A percentile compares a stretch with the other conserved stretches of the same genome.
Conservation (phyloP, 768 basidiomycete species). For the Boletus rex-veris region DNA sequence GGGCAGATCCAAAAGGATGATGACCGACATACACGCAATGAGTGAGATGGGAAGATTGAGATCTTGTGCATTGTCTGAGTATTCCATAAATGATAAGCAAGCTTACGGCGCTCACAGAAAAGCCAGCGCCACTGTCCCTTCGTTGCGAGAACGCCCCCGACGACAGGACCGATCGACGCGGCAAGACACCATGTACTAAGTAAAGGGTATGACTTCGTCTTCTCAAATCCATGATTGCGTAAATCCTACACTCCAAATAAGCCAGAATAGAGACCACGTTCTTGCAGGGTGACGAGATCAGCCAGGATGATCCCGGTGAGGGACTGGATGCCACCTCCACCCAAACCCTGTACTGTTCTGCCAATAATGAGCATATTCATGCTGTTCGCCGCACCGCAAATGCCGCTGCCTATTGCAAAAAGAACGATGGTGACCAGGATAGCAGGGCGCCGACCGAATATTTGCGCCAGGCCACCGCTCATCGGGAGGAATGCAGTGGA, state of each 20-base stretch:
- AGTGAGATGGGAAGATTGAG: conserved; percentile 40
- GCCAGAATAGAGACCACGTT: conserved; percentile 41
- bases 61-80: conserved; percentile 21
- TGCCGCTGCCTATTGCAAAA: conserved; percentile 41
- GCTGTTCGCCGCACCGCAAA: conserved; percentile 40
- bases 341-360: conserved; percentile 40
- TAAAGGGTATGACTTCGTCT: background rate
- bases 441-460: conserved; percentile 38
- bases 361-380: conserved; percentile 44
- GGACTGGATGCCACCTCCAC: conserved; percentile 38
- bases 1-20: conserved; percentile 33
- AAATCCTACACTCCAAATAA: conserved; percentile 34
- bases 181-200: conserved; percentile 36
- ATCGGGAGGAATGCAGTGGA: conserved; percentile 41
- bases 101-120: conserved; percentile 30
- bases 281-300: conserved; percentile 44
- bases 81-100: background rate
- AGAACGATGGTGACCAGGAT: conserved; percentile 31
- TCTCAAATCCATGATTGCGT: background rate
- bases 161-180: conserved; percentile 32
- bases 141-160: conserved; percentile 36
- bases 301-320: conserved; percentile 40
- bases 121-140: conserved; percentile 39
- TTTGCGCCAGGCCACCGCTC: conserved; percentile 36
- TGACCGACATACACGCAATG: conserved; percentile 26